Evolutionary conservation across 306 rosid genomes (phyloP), one percentile per base, ranked within the genome.

Genomic region (Oxytropis ochrocephala): DNA sequence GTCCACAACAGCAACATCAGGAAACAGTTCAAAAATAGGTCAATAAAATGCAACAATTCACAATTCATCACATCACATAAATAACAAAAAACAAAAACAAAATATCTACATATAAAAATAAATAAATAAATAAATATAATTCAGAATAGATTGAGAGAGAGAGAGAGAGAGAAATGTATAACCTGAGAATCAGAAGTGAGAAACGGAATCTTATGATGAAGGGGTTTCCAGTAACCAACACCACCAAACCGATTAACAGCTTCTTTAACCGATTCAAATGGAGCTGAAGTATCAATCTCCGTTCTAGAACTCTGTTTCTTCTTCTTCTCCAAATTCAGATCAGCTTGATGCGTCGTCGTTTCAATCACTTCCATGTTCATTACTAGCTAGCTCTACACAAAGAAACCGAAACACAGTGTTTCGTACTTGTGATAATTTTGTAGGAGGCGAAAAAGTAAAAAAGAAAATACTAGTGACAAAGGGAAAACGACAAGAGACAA

Each of bases 241-340:
- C 96, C 96, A 0, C 92, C 96, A 52, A 92, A 92, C 47, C 84
- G 81, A 14, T 67, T 74, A 8, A 80, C 96, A 0, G 98, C 96
- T 30, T 89, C 96, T 59, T 83, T 89, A 57, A 92, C 96, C 7
- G 98, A 92, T 54, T 89, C 89, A 71, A 92, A 85, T 1, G 98
- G 96, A 0, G 81, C 92, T 0, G 96, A 89, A 13, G 98, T 92
- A 61, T 92, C 98, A 76, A 89, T 61, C 84, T 87, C 97, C 4
- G 89, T 84, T 80, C 86, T 78, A 16, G 70, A 44, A 71, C 58
- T 67, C 2, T 27, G 46, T 58, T 42, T 59, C 62, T 42, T 59
- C 54, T 47, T 68, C 7, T 42, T 53, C 19, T 54, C 41, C 1
- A 54, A 67, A 77, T 19, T 41, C 61, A 5, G 32, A 16, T 62